Percentiles rank a stretch among this genome's conserved stretches.
Evolutionary conservation across 352 stramenopile genomes (phyloP).

Genomic region (Paralagenidium karlingii): DNA sequence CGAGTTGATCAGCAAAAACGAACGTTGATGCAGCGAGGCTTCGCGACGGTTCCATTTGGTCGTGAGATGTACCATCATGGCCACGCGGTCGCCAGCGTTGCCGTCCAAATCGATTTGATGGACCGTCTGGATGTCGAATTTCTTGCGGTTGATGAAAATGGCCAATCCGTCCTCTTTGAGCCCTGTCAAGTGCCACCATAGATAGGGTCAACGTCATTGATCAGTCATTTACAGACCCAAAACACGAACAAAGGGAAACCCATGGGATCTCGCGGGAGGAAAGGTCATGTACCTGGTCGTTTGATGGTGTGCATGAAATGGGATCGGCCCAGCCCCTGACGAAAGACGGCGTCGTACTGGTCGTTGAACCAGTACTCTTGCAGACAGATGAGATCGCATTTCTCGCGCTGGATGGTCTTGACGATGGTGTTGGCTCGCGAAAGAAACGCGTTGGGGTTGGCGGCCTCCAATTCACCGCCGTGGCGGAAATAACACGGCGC

Average conservation of each 20-base stretch:
- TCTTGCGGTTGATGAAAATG: conserved; percentile 60
- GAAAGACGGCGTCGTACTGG: conserved; percentile 63
- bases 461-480: conserved; percentile 56
- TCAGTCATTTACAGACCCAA: too few relatives aligned
- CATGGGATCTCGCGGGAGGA: too few relatives aligned
- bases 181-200: too few relatives aligned
- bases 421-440: conserved; percentile 58
- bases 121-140: conserved; percentile 69
- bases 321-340: conserved; percentile 34
- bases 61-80: conserved; percentile 68
- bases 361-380: conserved; percentile 80
- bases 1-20: conserved; percentile 73
- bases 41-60: conserved; percentile 61
- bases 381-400: conserved; percentile 66
- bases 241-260: too few relatives aligned
- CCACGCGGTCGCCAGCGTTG: conserved; percentile 67
- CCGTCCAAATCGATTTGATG: conserved; percentile 32
- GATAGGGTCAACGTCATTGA: too few relatives aligned
- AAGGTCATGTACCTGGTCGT: conserved; percentile 25
- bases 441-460: conserved; percentile 44
- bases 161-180: conserved; percentile 70
- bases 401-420: conserved; percentile 51
- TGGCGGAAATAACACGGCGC: conserved; percentile 82
- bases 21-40: conserved; percentile 36
- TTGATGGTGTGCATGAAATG: conserved; percentile 70